A percentile compares a stretch with the other conserved stretches of the same genome.
Conservation (phyloP, 495 filamentous ascomycete genomes). For the Pseudevernia furfuracea region DNA sequence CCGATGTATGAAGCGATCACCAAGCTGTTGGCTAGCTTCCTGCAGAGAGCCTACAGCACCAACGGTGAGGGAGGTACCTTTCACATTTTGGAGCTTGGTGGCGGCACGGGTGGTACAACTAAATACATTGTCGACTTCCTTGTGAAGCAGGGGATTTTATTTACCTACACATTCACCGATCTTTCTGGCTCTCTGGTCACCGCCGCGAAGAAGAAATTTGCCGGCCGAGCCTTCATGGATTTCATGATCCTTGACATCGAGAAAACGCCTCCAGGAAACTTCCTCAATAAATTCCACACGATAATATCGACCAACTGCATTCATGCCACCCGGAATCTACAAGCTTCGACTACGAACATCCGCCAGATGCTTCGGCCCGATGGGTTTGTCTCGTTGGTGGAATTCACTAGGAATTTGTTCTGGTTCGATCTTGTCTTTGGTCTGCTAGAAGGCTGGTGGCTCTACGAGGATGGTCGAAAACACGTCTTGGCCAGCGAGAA, state of each 20-base stretch:
- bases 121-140: conserved; percentile 22
- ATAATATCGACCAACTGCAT: conserved; percentile 43
- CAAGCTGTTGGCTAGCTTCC: conserved; percentile 15
- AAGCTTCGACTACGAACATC: conserved; percentile 14
- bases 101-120: conserved; percentile 40
- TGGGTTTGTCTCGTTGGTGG: conserved; percentile 39
- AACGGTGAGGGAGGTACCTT: neutral
- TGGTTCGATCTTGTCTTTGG: conserved; percentile 44
- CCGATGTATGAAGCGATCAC: conserved; percentile 25
- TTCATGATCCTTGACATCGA: conserved; percentile 39
- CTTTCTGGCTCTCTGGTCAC: conserved; percentile 37
- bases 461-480: conserved; percentile 38
- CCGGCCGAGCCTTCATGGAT: conserved; percentile 30
- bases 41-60: neutral
- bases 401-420: conserved; percentile 36
- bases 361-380: conserved; percentile 33
- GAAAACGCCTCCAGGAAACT: conserved; percentile 27
- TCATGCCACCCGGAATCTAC: conserved; percentile 39
- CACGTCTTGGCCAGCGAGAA: conserved; percentile 31
- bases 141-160: too few relatives aligned
- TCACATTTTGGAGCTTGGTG: conserved; percentile 38
- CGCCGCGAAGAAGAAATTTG: conserved; percentile 29
- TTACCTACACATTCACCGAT: conserved; percentile 43
- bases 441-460: conserved; percentile 46
- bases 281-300: conserved; percentile 30